A percentile compares a stretch with the other conserved stretches of the same genome.
Conservation (phyloP, 495 filamentous ascomycete genomes). For the Annulohypoxylon nitens region DNA sequence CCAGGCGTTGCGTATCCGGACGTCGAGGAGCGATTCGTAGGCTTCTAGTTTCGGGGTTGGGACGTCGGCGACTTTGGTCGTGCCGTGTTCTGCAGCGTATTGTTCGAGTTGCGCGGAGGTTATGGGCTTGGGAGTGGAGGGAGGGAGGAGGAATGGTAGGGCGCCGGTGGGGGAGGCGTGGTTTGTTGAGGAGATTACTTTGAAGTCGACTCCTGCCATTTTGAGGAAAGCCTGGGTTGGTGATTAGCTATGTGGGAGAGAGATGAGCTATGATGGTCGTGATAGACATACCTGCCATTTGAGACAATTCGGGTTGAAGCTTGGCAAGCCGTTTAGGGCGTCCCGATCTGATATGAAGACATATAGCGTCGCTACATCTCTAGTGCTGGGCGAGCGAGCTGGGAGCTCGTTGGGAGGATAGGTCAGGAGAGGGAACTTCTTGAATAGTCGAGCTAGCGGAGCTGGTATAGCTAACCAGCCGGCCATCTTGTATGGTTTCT, state of each 20-base stretch:
- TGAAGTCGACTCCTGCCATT: slow-evolving; percentile 77
- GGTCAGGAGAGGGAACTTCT: slow-evolving; percentile 80
- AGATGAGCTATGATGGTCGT: background rate
- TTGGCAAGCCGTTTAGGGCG: slow-evolving; percentile 73
- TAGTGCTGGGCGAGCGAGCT: slow-evolving; percentile 65
- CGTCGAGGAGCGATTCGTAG: slow-evolving; percentile 84
- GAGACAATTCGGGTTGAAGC: slow-evolving; percentile 92
- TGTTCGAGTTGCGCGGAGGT: slow-evolving; percentile 74
- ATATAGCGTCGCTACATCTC: slow-evolving; percentile 74
- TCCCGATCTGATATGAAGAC: slow-evolving; percentile 79
- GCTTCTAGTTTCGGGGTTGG: slow-evolving; percentile 71
- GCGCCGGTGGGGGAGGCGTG: slow-evolving; percentile 91
- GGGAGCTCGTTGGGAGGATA: slow-evolving; percentile 87
- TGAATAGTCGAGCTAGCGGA: slow-evolving; percentile 84
- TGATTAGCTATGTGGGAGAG: slow-evolving; percentile 15
- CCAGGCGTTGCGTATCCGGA: slow-evolving; percentile 87
- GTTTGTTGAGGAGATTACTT: slow-evolving; percentile 82
- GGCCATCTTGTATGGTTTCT: slow-evolving; percentile 32
- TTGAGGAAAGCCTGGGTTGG: slow-evolving; percentile 81
- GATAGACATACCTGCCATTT: slow-evolving; percentile 90
- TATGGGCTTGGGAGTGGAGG: slow-evolving; percentile 63
- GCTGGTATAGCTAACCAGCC: slow-evolving; percentile 74
- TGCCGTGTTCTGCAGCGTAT: slow-evolving; percentile 68
- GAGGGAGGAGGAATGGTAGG: slow-evolving; percentile 87
- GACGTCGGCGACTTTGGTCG: slow-evolving; percentile 21